Base-by-base conservation (phyloP, 1,139 yeast genomes). In the Geotrichum histeridarum region DNA sequence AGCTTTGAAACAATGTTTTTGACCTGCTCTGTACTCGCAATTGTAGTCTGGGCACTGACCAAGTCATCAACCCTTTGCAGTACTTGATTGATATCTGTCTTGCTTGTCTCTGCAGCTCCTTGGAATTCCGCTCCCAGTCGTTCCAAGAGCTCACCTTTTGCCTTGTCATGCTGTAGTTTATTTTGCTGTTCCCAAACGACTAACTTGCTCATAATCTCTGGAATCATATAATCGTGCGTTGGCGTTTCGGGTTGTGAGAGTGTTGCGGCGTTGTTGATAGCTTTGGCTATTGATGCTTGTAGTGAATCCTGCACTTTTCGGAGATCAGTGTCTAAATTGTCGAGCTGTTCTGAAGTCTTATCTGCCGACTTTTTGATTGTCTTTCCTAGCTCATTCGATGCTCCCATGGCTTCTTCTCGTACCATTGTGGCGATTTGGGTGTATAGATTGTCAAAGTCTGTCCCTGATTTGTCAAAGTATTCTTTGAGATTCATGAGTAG, bases 331-430 rank as follows among this genome's bases (percentile, higher is more conserved):
- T 47, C 55, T 3, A 53, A 35, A 8, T 33, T 18, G 22, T 53
- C 50, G 8, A 53, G 46, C 35, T 53, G 55, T 42, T 48, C 55
- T n/a, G 32, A 32, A 2, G 55, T 48, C 22, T 42, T 41, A 12
- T 55, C 56, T 11, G 49, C 39, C 4, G 48, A 35, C 14, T 38
- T 31, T 35, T 53, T 50, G n/a, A 55, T 32, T 1, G 52, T 8
- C 18, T 41, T 55, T 11, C 46, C 41, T 11, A 55, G 33, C n/a
- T 55, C 56, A 5, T 46, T 49, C 11, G 53, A 42, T 4, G 47
- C 39, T 4, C 41, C 43, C 9, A 22, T 42, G 11, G 51, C 27
- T 33, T 50, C 56, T 15, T 50, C 47, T 9, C 51, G 33, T 12
- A 55, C 51, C 3, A 49, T 31, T 4, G 18, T 31, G 8, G 49